Percentiles rank a stretch among this genome's conserved stretches.
Evolutionary conservation across 768 basidiomycete species (phyloP).

Genomic region (Hebeloma cylindrosporum): DNA sequence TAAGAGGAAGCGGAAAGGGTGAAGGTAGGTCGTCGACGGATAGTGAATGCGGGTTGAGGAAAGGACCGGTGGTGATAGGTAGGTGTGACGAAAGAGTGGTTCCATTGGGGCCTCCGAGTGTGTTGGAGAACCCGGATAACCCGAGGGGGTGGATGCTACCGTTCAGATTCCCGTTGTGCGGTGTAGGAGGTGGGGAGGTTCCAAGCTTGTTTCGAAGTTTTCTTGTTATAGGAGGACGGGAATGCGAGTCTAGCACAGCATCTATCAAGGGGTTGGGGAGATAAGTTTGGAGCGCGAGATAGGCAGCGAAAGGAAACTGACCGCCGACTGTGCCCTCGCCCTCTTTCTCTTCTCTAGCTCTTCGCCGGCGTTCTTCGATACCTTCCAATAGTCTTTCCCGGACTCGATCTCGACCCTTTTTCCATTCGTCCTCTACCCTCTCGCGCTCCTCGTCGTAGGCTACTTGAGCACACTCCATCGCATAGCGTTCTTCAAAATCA

Average conservation of each 20-base stretch:
- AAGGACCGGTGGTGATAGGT: constrained; percentile 66
- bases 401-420: constrained; percentile 69
- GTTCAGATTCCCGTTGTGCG: constrained; percentile 39
- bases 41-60: constrained; percentile 82
- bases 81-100: constrained; percentile 35
- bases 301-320: constrained; percentile 32
- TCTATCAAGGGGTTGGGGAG: constrained; percentile 42
- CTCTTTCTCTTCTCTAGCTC: constrained; percentile 86
- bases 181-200: constrained; percentile 77
- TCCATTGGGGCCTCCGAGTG: constrained; percentile 34
- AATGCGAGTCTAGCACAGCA: constrained; percentile 71
- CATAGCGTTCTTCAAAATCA: constrained; percentile 65
- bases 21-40: constrained; percentile 86
- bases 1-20: constrained; percentile 67
- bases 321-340: constrained; percentile 79
- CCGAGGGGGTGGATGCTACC: constrained; percentile 13
- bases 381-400: constrained; percentile 79
- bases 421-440: constrained; percentile 82
- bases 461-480: constrained; percentile 63
- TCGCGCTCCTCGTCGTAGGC: constrained; percentile 80
- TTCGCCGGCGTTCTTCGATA: constrained; percentile 75
- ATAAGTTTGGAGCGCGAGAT: constrained; percentile 2
- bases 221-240: constrained; percentile 77
- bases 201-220: constrained; percentile 82
- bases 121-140: constrained; percentile 25